These are phyloP conservation scores for Ophiostoma sp. DNA, from an alignment of 2,329 filamentous ascomycete genomes.

Conservation along the genomic window DNA sequence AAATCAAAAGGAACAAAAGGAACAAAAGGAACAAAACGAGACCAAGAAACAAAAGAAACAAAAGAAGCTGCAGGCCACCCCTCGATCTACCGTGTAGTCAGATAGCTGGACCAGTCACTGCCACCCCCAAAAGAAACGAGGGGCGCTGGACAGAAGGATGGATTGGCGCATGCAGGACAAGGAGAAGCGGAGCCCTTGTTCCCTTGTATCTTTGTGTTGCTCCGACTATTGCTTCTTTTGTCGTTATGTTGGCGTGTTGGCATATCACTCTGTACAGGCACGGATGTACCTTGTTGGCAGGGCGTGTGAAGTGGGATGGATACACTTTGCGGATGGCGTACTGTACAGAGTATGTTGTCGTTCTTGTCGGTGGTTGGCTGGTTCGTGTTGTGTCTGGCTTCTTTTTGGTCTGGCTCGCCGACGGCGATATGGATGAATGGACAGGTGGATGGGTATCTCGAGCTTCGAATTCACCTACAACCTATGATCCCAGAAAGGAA, in stretches of 20 bases:
- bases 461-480: slow-evolving; percentile 28
- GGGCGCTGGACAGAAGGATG: slow-evolving; percentile 5
- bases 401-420: not conserved
- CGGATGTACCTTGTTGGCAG: not conserved
- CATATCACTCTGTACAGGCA: not conserved
- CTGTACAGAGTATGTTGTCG: not conserved
- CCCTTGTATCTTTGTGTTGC: not conserved
- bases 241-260: not conserved
- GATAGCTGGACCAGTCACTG: not conserved
- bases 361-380: slow-evolving; percentile 5
- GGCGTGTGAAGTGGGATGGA: not conserved
- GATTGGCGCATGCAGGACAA: slow-evolving; percentile 9
- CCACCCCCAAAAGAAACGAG: not conserved
- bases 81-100: not conserved
- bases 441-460: slow-evolving; percentile 13
- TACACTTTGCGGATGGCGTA: not conserved
- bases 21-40: not conserved
- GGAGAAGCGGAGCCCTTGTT: slow-evolving; percentile 4
- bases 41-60: not conserved
- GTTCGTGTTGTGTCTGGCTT: not conserved
- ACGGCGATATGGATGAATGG: not conserved
- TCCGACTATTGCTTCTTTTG: not conserved
- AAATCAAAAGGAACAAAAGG: too few species aligned
- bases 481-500: slow-evolving; percentile 29
- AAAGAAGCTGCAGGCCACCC: not conserved